These are phyloP conservation scores for Xeromyces bisporus DNA, from an alignment of 495 filamentous ascomycete genomes.

Conservation along the genomic window DNA sequence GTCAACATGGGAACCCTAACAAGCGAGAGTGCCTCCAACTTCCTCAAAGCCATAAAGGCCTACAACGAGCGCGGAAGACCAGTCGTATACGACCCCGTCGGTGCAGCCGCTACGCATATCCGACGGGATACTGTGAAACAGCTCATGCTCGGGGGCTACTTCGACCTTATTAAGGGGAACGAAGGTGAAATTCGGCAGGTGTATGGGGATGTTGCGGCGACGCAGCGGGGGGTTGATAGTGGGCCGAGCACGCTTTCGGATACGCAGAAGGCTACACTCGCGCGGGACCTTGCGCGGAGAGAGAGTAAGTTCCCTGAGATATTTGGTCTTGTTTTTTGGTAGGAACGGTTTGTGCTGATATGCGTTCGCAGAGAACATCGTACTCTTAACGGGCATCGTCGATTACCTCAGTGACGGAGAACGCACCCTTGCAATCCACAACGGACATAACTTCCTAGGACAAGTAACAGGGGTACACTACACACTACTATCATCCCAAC, in stretches of 20 bases:
- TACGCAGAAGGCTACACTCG: conserved; percentile 40
- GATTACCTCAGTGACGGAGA: conserved; percentile 69
- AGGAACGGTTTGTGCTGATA: too few species aligned
- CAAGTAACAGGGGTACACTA: conserved; percentile 53
- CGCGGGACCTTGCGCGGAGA: conserved; percentile 44
- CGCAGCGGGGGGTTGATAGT: conserved; percentile 82
- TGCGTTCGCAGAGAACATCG: conserved; percentile 44
- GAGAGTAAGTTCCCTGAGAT: conserved; percentile 35
- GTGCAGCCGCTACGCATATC: conserved; percentile 65
- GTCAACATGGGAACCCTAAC: conserved; percentile 92
- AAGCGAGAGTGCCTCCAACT: conserved; percentile 50
- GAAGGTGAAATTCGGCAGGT: conserved; percentile 76
- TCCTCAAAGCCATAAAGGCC: conserved; percentile 46
- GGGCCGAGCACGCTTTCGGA: conserved; percentile 37
- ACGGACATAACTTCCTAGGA: conserved; percentile 66
- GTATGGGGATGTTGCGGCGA: conserved; percentile 30
- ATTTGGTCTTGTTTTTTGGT: too few species aligned
- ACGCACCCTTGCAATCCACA: conserved; percentile 46
- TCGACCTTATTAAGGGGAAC: conserved; percentile 88
- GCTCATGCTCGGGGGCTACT: conserved; percentile 59
- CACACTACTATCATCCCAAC: neutral
- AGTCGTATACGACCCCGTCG: conserved; percentile 81
- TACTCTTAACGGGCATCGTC: conserved; percentile 69
- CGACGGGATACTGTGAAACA: conserved; percentile 52
- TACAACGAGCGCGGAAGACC: conserved; percentile 64